phyloP scores from a whole-genome alignment of 441 rosid genomes.

The Codiaeum variegatum region DNA sequence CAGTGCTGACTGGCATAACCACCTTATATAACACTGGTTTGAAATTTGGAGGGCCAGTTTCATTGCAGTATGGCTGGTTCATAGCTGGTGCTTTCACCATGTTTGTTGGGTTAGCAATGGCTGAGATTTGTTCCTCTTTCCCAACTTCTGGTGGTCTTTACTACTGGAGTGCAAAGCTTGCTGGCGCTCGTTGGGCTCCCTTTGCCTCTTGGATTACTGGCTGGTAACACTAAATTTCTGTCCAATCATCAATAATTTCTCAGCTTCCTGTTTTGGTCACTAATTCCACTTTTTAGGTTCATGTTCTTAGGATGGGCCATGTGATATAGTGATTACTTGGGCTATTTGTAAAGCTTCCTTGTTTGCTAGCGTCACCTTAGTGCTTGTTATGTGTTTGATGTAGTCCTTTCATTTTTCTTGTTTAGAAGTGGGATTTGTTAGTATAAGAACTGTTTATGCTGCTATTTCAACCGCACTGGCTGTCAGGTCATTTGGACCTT shows the following conservation, averaged over 20 bases:
- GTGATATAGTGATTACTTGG: not conserved
- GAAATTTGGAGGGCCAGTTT: constrained; percentile 70
- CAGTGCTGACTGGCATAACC: constrained; percentile 83
- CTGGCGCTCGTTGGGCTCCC: constrained; percentile 88
- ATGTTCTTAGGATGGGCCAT: not conserved
- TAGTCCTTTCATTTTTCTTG: not conserved
- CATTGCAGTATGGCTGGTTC: constrained; percentile 86
- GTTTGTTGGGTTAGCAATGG: constrained; percentile 85
- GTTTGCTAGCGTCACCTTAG: not conserved
- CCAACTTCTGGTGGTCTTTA: constrained; percentile 96
- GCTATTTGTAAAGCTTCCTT: not conserved
- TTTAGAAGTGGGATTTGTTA: not conserved
- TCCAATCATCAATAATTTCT: not conserved
- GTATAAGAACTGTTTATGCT: not conserved
- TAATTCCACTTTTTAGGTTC: not conserved
- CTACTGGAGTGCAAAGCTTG: constrained; percentile 98
- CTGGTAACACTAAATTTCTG: constrained; percentile 50
- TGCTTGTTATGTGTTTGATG: not conserved
- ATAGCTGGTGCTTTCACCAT: constrained; percentile 73
- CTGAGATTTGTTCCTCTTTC: constrained; percentile 88
- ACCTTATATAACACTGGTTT: constrained; percentile 78
- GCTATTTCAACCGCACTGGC: not conserved
- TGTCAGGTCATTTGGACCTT: not conserved
- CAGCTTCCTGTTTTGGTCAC: not conserved
- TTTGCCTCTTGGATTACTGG: constrained; percentile 93